Conservation (phyloP, 257 asterid genomes). For the Apocynum venetum region DNA sequence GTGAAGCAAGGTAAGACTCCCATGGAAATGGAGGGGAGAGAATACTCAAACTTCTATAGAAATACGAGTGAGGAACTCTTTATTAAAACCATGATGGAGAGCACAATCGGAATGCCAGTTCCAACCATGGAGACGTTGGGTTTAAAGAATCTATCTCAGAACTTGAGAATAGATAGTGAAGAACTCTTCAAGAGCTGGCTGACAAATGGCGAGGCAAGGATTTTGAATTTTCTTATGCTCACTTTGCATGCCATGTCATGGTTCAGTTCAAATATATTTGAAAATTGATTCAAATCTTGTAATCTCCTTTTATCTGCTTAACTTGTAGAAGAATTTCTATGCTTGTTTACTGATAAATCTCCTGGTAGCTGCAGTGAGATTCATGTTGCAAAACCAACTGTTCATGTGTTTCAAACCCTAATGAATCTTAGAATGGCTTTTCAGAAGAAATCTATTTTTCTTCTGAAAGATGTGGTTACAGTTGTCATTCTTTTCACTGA, state of each 20-base stretch:
- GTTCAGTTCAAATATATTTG: neutral
- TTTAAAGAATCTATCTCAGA: conserved; percentile 58
- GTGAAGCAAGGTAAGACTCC: conserved; percentile 6
- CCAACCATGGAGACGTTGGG: conserved; percentile 93
- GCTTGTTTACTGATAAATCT: neutral
- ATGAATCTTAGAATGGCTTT: neutral
- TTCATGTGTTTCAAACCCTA: neutral
- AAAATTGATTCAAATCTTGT: neutral
- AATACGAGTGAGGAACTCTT: conserved; percentile 83
- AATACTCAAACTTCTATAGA: conserved; percentile 51
- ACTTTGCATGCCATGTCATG: neutral
- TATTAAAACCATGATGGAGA: conserved; percentile 75
- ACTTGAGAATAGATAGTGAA: conserved; percentile 61
- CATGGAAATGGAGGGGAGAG: conserved; percentile 67
- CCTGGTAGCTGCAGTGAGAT: neutral
- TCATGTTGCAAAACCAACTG: neutral
- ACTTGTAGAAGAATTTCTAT: neutral
- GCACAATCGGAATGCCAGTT: conserved; percentile 60
- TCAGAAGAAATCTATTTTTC: neutral
- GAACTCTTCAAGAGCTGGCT: conserved; percentile 92
- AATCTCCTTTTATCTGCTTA: neutral
- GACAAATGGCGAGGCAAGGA: conserved; percentile 74
- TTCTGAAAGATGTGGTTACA: neutral
- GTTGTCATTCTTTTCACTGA: neutral
- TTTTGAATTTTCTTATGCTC: neutral